Evolutionary conservation across 75 land plant species (phyloP).

Genomic region (Larix kaempferi): DNA sequence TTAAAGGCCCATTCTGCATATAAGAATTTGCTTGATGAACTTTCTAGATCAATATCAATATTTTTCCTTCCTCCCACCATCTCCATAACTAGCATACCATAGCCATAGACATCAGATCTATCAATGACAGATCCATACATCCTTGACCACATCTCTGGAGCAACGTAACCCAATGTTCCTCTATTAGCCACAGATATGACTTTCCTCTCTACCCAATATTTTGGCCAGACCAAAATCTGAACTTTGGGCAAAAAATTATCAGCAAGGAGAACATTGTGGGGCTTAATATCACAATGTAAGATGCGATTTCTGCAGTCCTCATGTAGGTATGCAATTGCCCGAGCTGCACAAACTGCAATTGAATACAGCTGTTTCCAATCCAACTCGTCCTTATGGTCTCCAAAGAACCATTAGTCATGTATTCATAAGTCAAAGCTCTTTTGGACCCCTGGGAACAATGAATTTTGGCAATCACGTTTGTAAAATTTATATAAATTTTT

Average conservation of each 20-base stretch:
- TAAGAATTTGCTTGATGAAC: too few relatives aligned
- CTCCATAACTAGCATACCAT: conserved; percentile 28
- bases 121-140: conserved; percentile 16
- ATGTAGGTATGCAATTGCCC: too few relatives aligned
- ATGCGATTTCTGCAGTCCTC: too few relatives aligned
- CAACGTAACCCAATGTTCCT: conserved; percentile 20
- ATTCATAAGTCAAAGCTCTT: not conserved
- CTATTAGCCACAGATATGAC: not conserved
- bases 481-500: too few relatives aligned
- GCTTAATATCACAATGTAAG: too few relatives aligned
- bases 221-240: too few relatives aligned
- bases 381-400: not conserved
- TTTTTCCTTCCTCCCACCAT: conserved; percentile 19
- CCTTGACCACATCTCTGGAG: conserved; percentile 21
- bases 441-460: not conserved
- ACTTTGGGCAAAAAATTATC: too few relatives aligned
- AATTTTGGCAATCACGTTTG: too few relatives aligned
- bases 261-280: too few relatives aligned
- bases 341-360: too few relatives aligned
- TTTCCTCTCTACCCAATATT: too few relatives aligned
- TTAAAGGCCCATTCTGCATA: too few relatives aligned
- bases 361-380: not conserved
- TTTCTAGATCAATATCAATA: not conserved
- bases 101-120: conserved; percentile 37
- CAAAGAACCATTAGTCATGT: not conserved